phyloP scores from a whole-genome alignment of 2,329 filamentous ascomycete genomes.

The Cytospora paraplurivora region DNA sequence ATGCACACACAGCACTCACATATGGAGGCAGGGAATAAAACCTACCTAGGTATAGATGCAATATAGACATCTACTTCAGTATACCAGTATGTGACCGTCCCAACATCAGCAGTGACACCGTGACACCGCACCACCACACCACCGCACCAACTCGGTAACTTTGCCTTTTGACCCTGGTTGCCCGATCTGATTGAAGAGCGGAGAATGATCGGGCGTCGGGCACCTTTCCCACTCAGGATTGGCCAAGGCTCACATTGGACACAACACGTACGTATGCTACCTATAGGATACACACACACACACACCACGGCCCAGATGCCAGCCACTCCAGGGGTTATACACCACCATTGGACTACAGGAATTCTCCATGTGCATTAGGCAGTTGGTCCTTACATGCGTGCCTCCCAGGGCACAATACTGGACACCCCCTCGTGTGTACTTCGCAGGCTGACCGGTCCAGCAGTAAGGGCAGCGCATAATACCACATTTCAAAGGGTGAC shows the following conservation, averaged over 20 bases:
- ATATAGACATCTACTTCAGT: not conserved
- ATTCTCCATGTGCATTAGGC: not conserved
- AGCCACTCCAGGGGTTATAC: not conserved
- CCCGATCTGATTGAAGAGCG: not conserved
- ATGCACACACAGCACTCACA: too few relatives aligned
- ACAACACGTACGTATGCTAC: not conserved
- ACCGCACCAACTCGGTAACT: not conserved
- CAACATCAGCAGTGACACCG: not conserved
- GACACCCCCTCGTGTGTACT: too few relatives aligned
- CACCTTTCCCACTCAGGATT: too few relatives aligned
- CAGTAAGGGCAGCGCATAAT: too few relatives aligned
- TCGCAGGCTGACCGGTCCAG: too few relatives aligned
- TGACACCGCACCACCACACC: not conserved
- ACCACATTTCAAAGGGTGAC: not conserved
- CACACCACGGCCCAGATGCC: not conserved
- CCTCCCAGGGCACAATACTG: not conserved
- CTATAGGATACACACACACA: not conserved
- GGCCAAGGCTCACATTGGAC: too few relatives aligned
- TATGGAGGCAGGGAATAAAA: too few relatives aligned
- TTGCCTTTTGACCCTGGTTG: not conserved
- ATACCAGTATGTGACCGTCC: too few relatives aligned
- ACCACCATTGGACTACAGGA: not conserved
- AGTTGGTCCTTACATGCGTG: not conserved
- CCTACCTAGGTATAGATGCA: too few relatives aligned
- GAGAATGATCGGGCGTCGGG: not conserved